These are phyloP conservation scores for Hortaea sp. DNA, from an alignment of 2,329 filamentous ascomycete genomes.

Conservation along the genomic window DNA sequence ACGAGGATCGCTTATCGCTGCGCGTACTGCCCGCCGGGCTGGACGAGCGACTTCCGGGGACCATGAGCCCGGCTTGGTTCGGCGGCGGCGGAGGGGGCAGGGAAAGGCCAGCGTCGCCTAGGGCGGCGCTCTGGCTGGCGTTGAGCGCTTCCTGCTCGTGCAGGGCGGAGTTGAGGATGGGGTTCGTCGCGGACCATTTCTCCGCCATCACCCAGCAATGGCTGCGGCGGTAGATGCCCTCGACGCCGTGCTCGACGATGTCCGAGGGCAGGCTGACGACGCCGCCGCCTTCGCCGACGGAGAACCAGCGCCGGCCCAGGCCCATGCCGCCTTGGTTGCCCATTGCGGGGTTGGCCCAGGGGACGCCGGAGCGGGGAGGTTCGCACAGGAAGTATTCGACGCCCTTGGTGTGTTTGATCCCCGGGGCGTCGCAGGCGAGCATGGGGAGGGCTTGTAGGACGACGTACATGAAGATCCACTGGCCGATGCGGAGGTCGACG, in stretches of 20 bases:
- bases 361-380: constrained; percentile 59
- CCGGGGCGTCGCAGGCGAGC: constrained; percentile 66
- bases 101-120: constrained; percentile 4
- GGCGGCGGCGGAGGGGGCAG: not conserved
- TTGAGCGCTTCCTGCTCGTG: constrained; percentile 17
- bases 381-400: constrained; percentile 78
- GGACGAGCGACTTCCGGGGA: constrained; percentile 1
- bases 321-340: constrained; percentile 24
- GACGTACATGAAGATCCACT: constrained; percentile 74
- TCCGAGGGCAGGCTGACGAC: constrained; percentile 54
- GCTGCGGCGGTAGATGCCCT: constrained; percentile 57
- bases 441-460: constrained; percentile 69
- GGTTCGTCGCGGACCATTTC: constrained; percentile 45
- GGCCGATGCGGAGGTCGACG: constrained; percentile 60
- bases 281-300: constrained; percentile 54
- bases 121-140: constrained; percentile 3
- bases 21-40: constrained; percentile 4
- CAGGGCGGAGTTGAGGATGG: constrained; percentile 21
- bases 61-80: not conserved
- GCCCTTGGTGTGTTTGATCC: constrained; percentile 55
- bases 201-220: constrained; percentile 60
- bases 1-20: constrained; percentile 30
- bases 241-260: constrained; percentile 55
- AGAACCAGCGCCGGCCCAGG: constrained; percentile 55
- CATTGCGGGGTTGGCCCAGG: constrained; percentile 55